A percentile compares a stretch with the other conserved stretches of the same genome.
Evolutionary conservation across 1,284 basidiomycete species (phyloP).

Genomic region (Gastroboletus turbinatus): DNA sequence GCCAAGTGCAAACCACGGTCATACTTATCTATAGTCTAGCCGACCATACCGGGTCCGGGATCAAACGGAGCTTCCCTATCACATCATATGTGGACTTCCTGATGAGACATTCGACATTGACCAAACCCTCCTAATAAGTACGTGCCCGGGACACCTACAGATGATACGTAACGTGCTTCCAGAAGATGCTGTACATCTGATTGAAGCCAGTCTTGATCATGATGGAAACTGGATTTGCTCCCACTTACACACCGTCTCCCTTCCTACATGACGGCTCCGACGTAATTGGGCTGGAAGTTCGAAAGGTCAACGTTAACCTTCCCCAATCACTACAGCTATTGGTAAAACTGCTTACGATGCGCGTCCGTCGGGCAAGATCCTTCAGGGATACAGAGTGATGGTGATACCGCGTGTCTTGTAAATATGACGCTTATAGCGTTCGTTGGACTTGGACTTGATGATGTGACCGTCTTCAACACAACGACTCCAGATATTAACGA

Average conservation of each 20-base stretch:
- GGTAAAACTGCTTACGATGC: not conserved
- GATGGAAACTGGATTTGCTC: constrained; percentile 12
- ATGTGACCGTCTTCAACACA: not conserved
- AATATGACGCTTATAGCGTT: not conserved
- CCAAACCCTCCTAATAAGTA: not conserved
- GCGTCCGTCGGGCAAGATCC: not conserved
- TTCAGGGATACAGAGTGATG: not conserved
- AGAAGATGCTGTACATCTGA: constrained; percentile 10
- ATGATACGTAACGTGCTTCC: constrained; percentile 5
- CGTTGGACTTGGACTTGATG: not conserved
- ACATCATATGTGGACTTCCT: no score
- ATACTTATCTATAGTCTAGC: not conserved
- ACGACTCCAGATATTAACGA: not conserved
- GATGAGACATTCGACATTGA: not conserved
- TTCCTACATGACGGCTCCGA: not conserved
- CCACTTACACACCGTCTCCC: not conserved
- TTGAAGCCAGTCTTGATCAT: not conserved
- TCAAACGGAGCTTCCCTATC: not conserved
- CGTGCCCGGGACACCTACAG: not conserved
- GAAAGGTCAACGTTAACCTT: not conserved
- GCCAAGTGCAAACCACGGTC: not conserved
- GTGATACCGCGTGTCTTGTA: not conserved
- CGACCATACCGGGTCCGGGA: not conserved
- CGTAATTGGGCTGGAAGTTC: constrained; percentile 5
- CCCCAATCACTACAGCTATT: not conserved